A percentile compares a stretch with the other conserved stretches of the same genome.
phyloP scores from a whole-genome alignment of 371 early-diverging fungal species.

The Mucor saturninus region DNA sequence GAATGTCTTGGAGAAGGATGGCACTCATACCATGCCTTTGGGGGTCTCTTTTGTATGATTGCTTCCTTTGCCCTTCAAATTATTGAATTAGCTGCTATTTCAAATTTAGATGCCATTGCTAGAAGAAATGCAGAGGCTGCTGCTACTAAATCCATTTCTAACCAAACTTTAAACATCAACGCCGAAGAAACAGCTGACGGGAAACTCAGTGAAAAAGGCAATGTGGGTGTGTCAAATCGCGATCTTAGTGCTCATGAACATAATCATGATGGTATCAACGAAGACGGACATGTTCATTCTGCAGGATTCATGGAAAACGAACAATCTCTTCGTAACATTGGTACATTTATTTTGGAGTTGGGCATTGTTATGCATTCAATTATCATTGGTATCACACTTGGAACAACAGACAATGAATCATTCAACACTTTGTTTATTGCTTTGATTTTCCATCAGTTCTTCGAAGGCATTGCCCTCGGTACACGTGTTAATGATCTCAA shows the following conservation, averaged over 20 bases:
- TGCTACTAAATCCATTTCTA: not conserved
- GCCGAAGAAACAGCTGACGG: not conserved
- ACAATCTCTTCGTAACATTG: slow-evolving; percentile 35
- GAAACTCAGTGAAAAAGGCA: slow-evolving; percentile 9
- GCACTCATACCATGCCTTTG: slow-evolving; percentile 43
- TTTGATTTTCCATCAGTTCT: slow-evolving; percentile 83
- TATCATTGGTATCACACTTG: slow-evolving; percentile 80
- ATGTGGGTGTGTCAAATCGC: not conserved
- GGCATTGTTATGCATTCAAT: slow-evolving; percentile 84
- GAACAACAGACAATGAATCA: slow-evolving; percentile 26
- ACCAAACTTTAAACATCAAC: not conserved
- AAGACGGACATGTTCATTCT: slow-evolving; percentile 55
- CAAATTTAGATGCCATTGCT: slow-evolving; percentile 30
- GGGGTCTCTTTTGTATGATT: slow-evolving; percentile 42
- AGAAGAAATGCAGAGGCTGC: slow-evolving; percentile 12
- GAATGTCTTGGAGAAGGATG: slow-evolving; percentile 42
- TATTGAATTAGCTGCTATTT: slow-evolving; percentile 38
- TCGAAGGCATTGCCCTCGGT: slow-evolving; percentile 64
- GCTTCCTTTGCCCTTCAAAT: slow-evolving; percentile 42
- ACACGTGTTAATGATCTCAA: slow-evolving; percentile 54
- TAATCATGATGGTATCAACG: slow-evolving; percentile 28
- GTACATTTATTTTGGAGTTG: slow-evolving; percentile 73
- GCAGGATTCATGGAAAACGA: slow-evolving; percentile 46
- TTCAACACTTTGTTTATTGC: slow-evolving; percentile 69
- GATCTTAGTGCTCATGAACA: slow-evolving; percentile 16